Evolutionary conservation across 768 basidiomycete genomes (phyloP).

Genomic region (Boletus patriciae): DNA sequence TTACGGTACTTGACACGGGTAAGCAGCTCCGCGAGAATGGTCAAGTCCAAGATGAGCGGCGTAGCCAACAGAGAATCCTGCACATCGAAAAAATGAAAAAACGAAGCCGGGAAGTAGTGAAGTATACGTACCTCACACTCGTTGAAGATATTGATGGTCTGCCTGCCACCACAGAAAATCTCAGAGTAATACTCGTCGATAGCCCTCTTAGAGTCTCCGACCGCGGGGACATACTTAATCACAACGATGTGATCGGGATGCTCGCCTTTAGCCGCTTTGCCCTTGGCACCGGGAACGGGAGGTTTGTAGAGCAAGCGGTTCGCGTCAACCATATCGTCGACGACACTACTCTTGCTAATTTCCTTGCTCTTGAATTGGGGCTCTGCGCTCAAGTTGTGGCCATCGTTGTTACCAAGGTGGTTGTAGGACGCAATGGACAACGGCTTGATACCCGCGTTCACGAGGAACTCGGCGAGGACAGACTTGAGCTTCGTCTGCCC

Average conservation of each 20-base stretch:
- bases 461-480: conserved; percentile 96
- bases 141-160: conserved; percentile 96
- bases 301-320: conserved; percentile 91
- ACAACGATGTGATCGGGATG: conserved; percentile 97
- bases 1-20: conserved; percentile 91
- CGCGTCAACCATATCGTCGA: conserved; percentile 96
- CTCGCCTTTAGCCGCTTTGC: conserved; percentile 77
- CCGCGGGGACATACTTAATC: conserved; percentile 95
- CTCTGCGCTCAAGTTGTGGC: conserved; percentile 86
- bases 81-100: background rate
- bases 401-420: conserved; percentile 98
- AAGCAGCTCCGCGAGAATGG: conserved; percentile 91
- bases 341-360: conserved; percentile 95
- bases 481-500: conserved; percentile 98
- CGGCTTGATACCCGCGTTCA: conserved; percentile 98
- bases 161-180: conserved; percentile 94
- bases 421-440: conserved; percentile 97
- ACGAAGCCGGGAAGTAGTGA: accelerated
- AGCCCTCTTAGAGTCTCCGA: conserved; percentile 97
- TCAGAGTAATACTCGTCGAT: conserved; percentile 99
- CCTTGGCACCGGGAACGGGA: conserved; percentile 53
- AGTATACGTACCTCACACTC: conserved; percentile 78
- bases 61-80: conserved; percentile 95
- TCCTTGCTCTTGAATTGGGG: conserved; percentile 98
- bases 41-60: conserved; percentile 90